Evolutionary conservation across 1,284 basidiomycete genomes (phyloP), one percentile per base, ranked within the genome.

Genomic region (Volvariella surrecta): DNA sequence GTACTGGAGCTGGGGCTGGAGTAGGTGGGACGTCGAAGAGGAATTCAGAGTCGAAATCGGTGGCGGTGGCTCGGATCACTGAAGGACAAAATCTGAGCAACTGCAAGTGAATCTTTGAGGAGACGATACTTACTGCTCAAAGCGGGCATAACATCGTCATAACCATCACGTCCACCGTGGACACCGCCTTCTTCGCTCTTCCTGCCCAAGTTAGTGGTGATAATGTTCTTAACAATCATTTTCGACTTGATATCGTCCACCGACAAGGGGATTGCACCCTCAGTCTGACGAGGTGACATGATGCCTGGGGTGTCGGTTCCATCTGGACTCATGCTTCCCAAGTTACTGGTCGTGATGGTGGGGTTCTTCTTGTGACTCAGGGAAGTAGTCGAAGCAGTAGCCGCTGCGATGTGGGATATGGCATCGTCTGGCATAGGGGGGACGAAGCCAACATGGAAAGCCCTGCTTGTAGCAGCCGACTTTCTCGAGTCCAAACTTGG

Each of bases 21-120:
- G 44, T 52, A 50, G 61, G 66, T 22, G 58, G 62, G 43, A 35
- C 34, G 18, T 35, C 34, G n/a, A 35, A 35, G n/a, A 35, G 18
- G 34, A 35, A 35, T 35, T 35, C 34, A n/a, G 13, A 16, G 34
- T 35, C 34, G 24, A 28, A 28, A 11, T 28, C 24, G 24, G 24
- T 28, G 34, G 13, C n/a, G 34, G n/a, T 35, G 2, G 71, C 76
- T 46, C 77, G 77, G 78, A 84, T 85, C 72, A 84, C 80, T 82
- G 32, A 37, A 37, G 20, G 19, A 19, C 40, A 16, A 30, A 16
- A 37, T n/a, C 30, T 16, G 22, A 24, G 16, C 17, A 28, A 20
- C 4, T 20, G 3, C 18, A 42, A 39, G 15, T 42, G 20, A n/a
- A n/a, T n/a, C n/a, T n/a, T n/a, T 20, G 3, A 13, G 39, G 22